These are phyloP conservation scores for Fusarium phyllophilum DNA, from an alignment of 2,329 filamentous ascomycete species.

Conservation along the genomic window DNA sequence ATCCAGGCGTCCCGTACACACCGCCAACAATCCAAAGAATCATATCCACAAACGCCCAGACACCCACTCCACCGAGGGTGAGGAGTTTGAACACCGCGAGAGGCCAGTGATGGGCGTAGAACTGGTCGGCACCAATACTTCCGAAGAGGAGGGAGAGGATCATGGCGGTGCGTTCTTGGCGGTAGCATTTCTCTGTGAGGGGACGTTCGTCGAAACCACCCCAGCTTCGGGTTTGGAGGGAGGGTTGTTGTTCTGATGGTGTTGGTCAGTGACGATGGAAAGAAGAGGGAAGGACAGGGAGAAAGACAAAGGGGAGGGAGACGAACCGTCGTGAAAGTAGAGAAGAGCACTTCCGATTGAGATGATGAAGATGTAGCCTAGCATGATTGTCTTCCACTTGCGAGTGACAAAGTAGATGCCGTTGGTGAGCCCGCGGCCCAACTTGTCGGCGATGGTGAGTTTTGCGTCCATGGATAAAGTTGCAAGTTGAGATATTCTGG, in stretches of 20 bases:
- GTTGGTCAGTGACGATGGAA: not conserved
- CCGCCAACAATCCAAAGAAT: conserved; percentile 40
- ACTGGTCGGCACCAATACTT: conserved; percentile 30
- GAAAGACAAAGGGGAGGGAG: not conserved
- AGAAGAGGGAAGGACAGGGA: too few relatives aligned
- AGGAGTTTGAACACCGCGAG: conserved; percentile 34
- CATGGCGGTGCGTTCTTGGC: conserved; percentile 37
- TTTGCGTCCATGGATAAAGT: conserved; percentile 2
- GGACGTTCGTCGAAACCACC: conserved; percentile 31
- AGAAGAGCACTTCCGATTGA: conserved; percentile 9
- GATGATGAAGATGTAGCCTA: conserved; percentile 15
- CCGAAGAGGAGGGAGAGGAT: conserved; percentile 27
- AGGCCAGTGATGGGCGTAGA: conserved; percentile 33
- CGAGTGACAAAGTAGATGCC: conserved; percentile 1
- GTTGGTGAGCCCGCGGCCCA: conserved; percentile 12
- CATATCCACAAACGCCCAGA: conserved; percentile 31
- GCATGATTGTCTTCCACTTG: conserved; percentile 7
- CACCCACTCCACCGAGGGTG: conserved; percentile 28
- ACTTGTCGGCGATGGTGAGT: conserved; percentile 13
- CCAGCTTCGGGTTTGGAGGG: conserved; percentile 25
- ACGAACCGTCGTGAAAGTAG: not conserved
- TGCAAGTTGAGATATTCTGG: too few relatives aligned
- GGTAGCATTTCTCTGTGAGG: conserved; percentile 27
- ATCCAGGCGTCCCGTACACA: conserved; percentile 36
- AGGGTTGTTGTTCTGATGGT: not conserved